These are phyloP conservation scores for Silybum marianum DNA, from an alignment of 129 eudicot genomes.

Conservation along the genomic window DNA sequence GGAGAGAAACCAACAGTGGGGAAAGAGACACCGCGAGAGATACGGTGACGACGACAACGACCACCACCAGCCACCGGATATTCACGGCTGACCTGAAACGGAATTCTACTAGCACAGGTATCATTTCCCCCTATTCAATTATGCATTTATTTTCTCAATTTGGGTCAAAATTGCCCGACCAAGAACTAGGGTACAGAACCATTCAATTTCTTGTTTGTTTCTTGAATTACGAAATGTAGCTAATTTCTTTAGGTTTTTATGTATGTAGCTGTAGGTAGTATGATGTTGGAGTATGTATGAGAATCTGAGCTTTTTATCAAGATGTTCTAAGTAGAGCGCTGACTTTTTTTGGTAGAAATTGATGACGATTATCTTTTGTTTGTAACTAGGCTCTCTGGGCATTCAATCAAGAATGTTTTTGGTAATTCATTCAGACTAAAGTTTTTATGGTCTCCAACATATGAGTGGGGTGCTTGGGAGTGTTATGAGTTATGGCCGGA, in stretches of 20 bases:
- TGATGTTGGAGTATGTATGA: constrained; percentile 11
- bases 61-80: constrained; percentile 29
- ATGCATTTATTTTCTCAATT: constrained; percentile 14
- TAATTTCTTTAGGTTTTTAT: not conserved
- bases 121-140: constrained; percentile 40
- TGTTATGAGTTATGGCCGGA: constrained; percentile 61
- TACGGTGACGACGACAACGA: constrained; percentile 32
- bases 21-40: constrained; percentile 23
- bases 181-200: constrained; percentile 31
- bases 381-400: not conserved
- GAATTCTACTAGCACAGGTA: constrained; percentile 27
- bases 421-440: constrained; percentile 22
- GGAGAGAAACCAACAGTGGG: constrained; percentile 21
- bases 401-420: constrained; percentile 23
- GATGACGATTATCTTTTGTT: constrained; percentile 13
- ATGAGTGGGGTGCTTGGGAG: constrained; percentile 24
- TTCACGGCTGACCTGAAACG: not conserved
- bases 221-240: constrained; percentile 29
- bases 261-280: not conserved
- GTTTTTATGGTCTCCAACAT: constrained; percentile 4
- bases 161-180: not conserved
- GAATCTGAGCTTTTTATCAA: not conserved
- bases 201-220: not conserved
- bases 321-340: constrained; percentile 8
- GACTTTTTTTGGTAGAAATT: constrained; percentile 26